Base-by-base conservation (phyloP, 2,329 filamentous ascomycete species). In the Cladophialophora bantiana region DNA sequence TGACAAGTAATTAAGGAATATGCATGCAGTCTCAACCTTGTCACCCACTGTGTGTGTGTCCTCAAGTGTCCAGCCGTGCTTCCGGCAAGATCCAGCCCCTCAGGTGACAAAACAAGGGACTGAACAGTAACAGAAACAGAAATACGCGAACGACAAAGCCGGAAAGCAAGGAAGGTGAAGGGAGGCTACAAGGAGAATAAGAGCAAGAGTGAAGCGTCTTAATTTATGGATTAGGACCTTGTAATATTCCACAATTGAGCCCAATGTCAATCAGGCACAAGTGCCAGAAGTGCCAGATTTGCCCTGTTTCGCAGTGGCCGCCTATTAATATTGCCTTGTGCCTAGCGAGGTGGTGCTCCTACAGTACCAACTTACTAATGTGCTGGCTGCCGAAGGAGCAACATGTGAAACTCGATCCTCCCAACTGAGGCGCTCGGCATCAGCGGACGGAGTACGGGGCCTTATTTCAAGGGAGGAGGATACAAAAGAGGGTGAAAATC, bases 31-130 rank as follows among this genome's bases (percentile, higher is more conserved):
- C 18, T 50, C 45, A 50, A 50, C 45, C 45, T 50, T 50, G 45
- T 50, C 45, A 50, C 18, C 18, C 18, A 50, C 45, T 2, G 40
- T 9, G 40, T 20, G 40, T 10, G 36, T 3, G 1, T 4, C 10
- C 13, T 9, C 18, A n/a, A 20, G 45, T 50, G 3, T 26, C 26
- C 45, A 50, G 45, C 45, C 45, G 45, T 50, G 18, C 45, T 50
- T 50, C 45, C 45, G 45, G 26, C 18, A 18, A 50, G 18, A 9
- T 50, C 45, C 45, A 50, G 45, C 45, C 45, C 45, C 45, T 50
- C 45, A 50, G 45, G n/a, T 50, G 45, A 50, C 45, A 9, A 26
- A 20, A 50, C 18, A 26, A 50, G 45, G 18, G 40, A 2, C 15
- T 40, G 36, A 13, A 40, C 36, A 9, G 9, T 20, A 26, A 26